Evolutionary conservation across 108 stramenopile species (phyloP).

Genomic region (Stephanodiscus triporus): DNA sequence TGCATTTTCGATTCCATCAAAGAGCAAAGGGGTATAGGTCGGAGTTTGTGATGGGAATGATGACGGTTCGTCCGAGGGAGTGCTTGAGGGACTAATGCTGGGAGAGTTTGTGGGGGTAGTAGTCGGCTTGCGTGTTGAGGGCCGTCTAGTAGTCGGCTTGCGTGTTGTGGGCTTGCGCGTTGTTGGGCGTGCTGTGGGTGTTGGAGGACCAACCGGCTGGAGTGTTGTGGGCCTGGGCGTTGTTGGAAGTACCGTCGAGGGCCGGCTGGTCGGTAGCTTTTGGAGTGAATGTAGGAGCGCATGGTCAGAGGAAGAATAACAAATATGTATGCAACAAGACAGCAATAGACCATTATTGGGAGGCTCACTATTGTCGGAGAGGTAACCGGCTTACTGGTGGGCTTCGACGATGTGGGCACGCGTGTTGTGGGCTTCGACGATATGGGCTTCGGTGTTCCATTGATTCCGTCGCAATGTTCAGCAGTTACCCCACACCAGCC

Average conservation of each 20-base stretch:
- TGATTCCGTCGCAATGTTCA: slow-evolving; percentile 22
- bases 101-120: background rate
- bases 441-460: background rate
- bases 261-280: background rate
- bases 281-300: background rate
- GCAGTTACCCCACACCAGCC: slow-evolving; percentile 38
- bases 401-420: background rate
- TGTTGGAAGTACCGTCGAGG: background rate
- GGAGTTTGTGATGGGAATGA: slow-evolving; percentile 8
- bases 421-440: background rate
- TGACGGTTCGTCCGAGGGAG: background rate
- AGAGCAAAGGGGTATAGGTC: background rate
- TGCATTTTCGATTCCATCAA: slow-evolving; percentile 14
- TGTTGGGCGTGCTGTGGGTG: background rate
- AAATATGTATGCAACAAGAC: background rate
- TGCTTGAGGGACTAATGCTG: background rate
- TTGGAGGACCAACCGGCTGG: background rate
- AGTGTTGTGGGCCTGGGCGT: background rate
- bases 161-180: background rate
- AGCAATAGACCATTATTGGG: background rate
- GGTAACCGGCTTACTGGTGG: background rate
- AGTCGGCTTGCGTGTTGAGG: slow-evolving; percentile 5
- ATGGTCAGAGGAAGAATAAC: too few species aligned
- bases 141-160: background rate
- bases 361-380: background rate